These are phyloP conservation scores for Dalbergia cochinchinensis DNA, from an alignment of 306 rosid species.

Conservation along the genomic window DNA sequence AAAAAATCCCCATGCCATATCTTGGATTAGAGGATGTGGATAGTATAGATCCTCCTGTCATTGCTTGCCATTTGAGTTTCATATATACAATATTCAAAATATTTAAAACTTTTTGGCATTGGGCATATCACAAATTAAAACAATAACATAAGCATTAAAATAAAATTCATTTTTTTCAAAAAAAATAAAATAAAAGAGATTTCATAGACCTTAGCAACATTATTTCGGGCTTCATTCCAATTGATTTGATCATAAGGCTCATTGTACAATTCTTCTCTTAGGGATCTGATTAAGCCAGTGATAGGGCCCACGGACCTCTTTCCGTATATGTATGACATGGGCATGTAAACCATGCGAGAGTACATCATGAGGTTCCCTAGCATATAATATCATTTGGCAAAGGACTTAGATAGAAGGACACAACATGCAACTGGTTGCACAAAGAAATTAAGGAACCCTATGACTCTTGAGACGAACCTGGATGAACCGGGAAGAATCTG, in stretches of 20 bases:
- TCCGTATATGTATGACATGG: background rate
- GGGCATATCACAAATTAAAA: background rate
- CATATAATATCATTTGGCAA: constrained; percentile 23
- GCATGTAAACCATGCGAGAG: background rate
- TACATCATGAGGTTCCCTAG: background rate
- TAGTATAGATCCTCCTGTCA: constrained; percentile 77
- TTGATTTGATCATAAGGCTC: background rate
- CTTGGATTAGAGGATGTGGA: constrained; percentile 76
- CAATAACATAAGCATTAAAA: background rate
- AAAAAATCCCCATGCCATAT: constrained; percentile 69
- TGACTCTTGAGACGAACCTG: constrained; percentile 50
- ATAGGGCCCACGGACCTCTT: background rate
- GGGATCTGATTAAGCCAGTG: background rate
- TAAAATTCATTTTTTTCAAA: background rate
- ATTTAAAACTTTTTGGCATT: background rate
- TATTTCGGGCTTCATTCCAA: background rate
- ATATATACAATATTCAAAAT: background rate
- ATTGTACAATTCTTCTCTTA: background rate
- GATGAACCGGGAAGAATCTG: constrained; percentile 59
- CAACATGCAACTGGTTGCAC: background rate
- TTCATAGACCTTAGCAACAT: background rate
- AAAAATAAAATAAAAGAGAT: constrained; percentile 42
- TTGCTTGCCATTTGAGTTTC: constrained; percentile 18
- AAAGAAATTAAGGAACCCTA: background rate
- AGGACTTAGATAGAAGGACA: background rate